Base-by-base conservation (phyloP, 2,329 filamentous ascomycete genomes). In the Chrysoporthe puriensis region DNA sequence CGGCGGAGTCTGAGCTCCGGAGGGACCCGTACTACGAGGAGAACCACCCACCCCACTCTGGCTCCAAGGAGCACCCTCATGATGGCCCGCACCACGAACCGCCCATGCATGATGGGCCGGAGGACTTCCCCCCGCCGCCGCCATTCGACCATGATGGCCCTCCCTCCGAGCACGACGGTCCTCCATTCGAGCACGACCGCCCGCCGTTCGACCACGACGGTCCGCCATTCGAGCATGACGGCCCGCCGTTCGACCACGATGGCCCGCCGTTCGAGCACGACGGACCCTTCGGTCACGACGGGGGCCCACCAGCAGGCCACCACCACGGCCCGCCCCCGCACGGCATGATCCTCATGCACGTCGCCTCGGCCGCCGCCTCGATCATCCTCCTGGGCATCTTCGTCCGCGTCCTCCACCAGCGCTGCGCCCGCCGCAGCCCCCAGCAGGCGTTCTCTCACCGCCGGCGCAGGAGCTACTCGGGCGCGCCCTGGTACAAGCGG, bases 361-460 rank as follows among this genome's bases (percentile, higher is more conserved):
- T 68, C 32, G 62, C 64, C 59, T 64, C 70, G 21, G 44, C 62
- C 52, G n/a, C 64, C 40, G 50, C 71, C 58, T 66, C 70, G 36
- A 50, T 77, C 4, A 43, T 76, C 34, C 66, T 77, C 6, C 68
- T 77, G n/a, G 68, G 70, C 46, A 50, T 76, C 40, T 69, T 77
- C 44, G 58, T 73, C 50, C 71, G 71, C 62, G 70, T 73, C 11
- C 46, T 76, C 16, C 71, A 71, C 69, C 73, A 71, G 44, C 74
- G 76, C 50, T 76, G 72, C 64, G 73, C 71, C 62, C 66, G 72
- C 32, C 62, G 59, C 21, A 62, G 63, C 14, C 36, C 52, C 44
- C 42, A 50, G 16, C 42, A 52, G 11, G 57, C 64, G 14, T 50
- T 56, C 34, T 56, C 64, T 4, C 64, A 60, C 34, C 68, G 63